Conservation (phyloP, 2,329 filamentous ascomycete genomes). For the Penicillium paneum region DNA sequence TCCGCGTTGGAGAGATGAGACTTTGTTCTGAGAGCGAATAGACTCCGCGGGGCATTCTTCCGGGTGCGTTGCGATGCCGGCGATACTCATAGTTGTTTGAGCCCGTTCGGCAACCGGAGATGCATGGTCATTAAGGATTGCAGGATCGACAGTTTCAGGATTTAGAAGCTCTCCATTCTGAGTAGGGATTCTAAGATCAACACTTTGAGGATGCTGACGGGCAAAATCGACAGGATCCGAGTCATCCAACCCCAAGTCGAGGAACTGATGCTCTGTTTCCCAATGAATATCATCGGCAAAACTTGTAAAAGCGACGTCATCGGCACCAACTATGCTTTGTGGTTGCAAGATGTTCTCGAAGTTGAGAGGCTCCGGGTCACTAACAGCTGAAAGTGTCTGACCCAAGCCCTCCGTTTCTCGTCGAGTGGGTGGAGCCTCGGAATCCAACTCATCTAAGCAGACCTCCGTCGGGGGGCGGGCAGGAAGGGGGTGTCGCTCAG, state of each 20-base stretch:
- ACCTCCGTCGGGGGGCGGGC: constrained; percentile 5
- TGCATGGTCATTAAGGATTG: neutral
- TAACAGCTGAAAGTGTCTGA: neutral
- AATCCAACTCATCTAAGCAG: constrained; percentile 3
- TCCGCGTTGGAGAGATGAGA: neutral
- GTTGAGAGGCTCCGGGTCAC: neutral
- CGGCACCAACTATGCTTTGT: neutral
- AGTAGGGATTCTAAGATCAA: neutral
- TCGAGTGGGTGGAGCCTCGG: neutral
- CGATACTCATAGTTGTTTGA: neutral
- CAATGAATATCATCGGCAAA: neutral
- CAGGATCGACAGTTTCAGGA: neutral
- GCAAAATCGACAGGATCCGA: neutral
- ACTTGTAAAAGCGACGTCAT: neutral
- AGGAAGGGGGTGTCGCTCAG: constrained; percentile 10
- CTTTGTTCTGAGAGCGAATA: neutral
- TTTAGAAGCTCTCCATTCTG: neutral
- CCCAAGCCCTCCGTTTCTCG: neutral
- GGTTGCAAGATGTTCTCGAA: neutral
- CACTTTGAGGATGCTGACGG: neutral
- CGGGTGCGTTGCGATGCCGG: neutral
- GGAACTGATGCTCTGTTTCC: neutral
- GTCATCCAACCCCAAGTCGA: neutral
- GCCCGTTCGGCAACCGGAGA: neutral
- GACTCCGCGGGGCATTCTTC: neutral